Evolutionary conservation across 2,329 filamentous ascomycete species (phyloP).

Genomic region (Aureobasidium lini): DNA sequence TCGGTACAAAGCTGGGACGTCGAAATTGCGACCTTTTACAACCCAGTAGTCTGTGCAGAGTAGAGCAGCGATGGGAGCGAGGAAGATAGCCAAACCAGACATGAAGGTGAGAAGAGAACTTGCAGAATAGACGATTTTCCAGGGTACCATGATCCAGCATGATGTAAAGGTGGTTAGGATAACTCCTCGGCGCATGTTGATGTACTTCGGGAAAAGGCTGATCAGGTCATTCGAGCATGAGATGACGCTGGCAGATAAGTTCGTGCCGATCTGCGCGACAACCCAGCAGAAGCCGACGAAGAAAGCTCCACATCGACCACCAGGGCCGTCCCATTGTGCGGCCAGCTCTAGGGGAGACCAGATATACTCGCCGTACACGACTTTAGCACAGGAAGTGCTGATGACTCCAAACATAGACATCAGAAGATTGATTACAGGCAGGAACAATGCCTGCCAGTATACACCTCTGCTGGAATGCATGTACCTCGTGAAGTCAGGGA

Average conservation of each 20-base stretch:
- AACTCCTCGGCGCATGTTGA: constrained; percentile 38
- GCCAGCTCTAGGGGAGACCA: constrained; percentile 29
- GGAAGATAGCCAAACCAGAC: constrained; percentile 57
- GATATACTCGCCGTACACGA: constrained; percentile 44
- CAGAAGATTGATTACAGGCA: constrained; percentile 44
- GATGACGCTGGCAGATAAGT: constrained; percentile 47
- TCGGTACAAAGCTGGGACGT: constrained; percentile 40
- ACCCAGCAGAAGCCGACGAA: constrained; percentile 38
- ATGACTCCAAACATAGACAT: constrained; percentile 50
- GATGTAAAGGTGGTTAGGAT: constrained; percentile 41
- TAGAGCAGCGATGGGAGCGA: constrained; percentile 56
- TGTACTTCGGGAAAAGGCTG: constrained; percentile 43
- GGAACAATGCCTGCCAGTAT: constrained; percentile 32
- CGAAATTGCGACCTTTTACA: constrained; percentile 42
- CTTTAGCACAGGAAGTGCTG: constrained; percentile 47
- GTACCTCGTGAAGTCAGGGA: constrained; percentile 31
- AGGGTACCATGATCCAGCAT: constrained; percentile 53
- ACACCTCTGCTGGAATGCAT: constrained; percentile 22
- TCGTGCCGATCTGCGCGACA: constrained; percentile 43
- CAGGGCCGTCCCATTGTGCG: constrained; percentile 27
- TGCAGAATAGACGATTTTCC: constrained; percentile 57
- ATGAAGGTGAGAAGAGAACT: constrained; percentile 49
- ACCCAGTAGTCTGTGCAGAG: constrained; percentile 56
- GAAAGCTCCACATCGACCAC: constrained; percentile 25
- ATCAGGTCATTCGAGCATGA: constrained; percentile 47